Base-by-base conservation (phyloP, 1,284 basidiomycete genomes). In the Sporisorium graminicola region DNA sequence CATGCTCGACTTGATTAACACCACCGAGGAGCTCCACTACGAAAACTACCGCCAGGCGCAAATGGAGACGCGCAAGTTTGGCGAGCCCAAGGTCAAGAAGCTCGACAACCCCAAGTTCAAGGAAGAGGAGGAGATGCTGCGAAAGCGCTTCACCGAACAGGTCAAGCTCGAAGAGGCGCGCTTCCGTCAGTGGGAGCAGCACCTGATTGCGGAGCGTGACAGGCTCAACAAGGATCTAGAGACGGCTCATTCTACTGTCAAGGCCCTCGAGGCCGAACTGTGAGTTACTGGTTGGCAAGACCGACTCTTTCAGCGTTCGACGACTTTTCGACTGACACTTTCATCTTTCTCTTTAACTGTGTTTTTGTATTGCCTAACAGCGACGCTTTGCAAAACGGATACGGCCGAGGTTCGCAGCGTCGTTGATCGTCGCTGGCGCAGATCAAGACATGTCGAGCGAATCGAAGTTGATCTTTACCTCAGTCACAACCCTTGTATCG, bases 1-100 rank as follows among this genome's bases (percentile, higher is more conserved):
- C 89, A 99, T 99, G 97, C 89, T 98, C 63, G 97, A 99, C 87
- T 90, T 99, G 56, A 96, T 98, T 87, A 92, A 92, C 56, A 95
- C 94, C 5, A 97, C 94, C 40, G 96, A 99, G 87, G 97, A 99
- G 81, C 89, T 90, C 31, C 97, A 99, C 87, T 99, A 99, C 87
- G 97, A 99, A 88, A 93, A 93, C 86, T 99, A 99, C 90, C 91
- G 96, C 68, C 94, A 98, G 85, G 90, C 94, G 77, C 97, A 99
- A 88, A 98, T 99, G 97, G 97, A 99, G 90, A 98, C 96, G 20
- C 92, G 97, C 88, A 99, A 99, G 88, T 97, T 95, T 80, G 96
- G 96, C 79, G 97, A 99, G 87, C 92, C 95, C 80, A 98, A 98
- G 89, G 94, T 97, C 82, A 96, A 95, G 90, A 98, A 98, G 89